Percentiles rank a stretch among this genome's conserved stretches.
phyloP scores from a whole-genome alignment of 202 grass and related monocot species.

The Zizania palustris region DNA sequence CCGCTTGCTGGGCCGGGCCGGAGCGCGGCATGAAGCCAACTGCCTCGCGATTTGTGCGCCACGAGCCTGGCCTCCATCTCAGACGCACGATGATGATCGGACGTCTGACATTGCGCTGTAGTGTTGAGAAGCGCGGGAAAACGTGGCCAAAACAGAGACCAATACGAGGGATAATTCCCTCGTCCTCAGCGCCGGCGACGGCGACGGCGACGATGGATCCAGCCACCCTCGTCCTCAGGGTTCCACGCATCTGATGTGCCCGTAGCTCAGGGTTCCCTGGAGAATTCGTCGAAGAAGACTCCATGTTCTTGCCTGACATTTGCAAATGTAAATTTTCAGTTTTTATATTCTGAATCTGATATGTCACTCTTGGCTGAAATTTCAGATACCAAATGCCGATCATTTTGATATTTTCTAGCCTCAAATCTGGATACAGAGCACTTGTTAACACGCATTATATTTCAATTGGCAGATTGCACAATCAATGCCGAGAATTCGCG shows the following conservation, averaged over 20 bases:
- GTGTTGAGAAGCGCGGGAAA: conserved; percentile 12
- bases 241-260: background rate
- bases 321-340: background rate
- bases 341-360: background rate
- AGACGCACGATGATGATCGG: conserved; percentile 12
- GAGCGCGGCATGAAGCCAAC: background rate
- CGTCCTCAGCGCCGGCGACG: conserved; percentile 51
- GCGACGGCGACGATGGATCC: conserved; percentile 55
- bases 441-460: conserved; percentile 8
- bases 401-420: background rate
- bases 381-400: background rate
- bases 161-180: conserved; percentile 39
- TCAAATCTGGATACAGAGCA: background rate
- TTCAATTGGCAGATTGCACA: conserved; percentile 60
- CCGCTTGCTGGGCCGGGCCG: background rate
- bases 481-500: conserved; percentile 68
- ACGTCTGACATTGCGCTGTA: background rate
- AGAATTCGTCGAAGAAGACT: conserved; percentile 73
- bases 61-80: background rate
- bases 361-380: background rate
- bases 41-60: background rate
- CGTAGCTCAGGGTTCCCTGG: conserved; percentile 54
- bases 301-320: conserved; percentile 54
- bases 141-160: background rate
- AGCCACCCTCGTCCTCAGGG: conserved; percentile 10